Evolutionary conservation across 2,329 filamentous ascomycete genomes (phyloP), one percentile per base, ranked within the genome.

Genomic region (Xylariaceae sp.): DNA sequence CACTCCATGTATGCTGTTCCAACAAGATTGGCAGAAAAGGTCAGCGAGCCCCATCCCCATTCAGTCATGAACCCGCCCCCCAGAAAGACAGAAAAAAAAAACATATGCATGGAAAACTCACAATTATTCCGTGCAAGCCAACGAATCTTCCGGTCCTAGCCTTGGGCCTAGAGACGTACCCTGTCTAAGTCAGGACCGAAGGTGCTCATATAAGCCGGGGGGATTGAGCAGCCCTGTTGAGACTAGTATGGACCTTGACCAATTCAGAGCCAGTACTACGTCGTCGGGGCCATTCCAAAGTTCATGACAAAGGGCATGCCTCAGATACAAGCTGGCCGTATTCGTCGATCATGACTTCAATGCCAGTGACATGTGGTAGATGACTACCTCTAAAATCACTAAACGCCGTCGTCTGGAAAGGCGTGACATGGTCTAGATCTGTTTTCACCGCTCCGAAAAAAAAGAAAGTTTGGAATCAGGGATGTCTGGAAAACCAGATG

Each of bases 191-290:
- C 39, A 29, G 30, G 39, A 35, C n/a, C 8, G 40, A 42, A 34
- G 19, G 3, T 8, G n/a, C 41, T 37, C 31, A 40, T 44, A 51
- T 35, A 40, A 29, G 3, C n/a, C 9, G 47, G 19, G 47, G 47
- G 26, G 34, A 5, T 35, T 50, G 39, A 43, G 39, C 48, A 45
- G 27, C 5, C 32, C 42, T 41, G 27, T 32, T 26, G 32, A 45
- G 29, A 46, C 27, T 51, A 9, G 42, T 51, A 51, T 45, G 49
- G 32, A 51, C 26, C 49, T 46, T 45, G 29, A 51, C 29, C 9
- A 34, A 46, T 29, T 3, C 19, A 40, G n/a, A 12, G 49, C 40
- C 7, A 51, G 42, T 32, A 19, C 29, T 51, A 6, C 12, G n/a
- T 34, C 19, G 2, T 7, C 4, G 34, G 4, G 41, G 12, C 8